Evolutionary conservation across 805 yeast genomes (phyloP).

Genomic region (Vanderwaltozyma tropicalis): DNA sequence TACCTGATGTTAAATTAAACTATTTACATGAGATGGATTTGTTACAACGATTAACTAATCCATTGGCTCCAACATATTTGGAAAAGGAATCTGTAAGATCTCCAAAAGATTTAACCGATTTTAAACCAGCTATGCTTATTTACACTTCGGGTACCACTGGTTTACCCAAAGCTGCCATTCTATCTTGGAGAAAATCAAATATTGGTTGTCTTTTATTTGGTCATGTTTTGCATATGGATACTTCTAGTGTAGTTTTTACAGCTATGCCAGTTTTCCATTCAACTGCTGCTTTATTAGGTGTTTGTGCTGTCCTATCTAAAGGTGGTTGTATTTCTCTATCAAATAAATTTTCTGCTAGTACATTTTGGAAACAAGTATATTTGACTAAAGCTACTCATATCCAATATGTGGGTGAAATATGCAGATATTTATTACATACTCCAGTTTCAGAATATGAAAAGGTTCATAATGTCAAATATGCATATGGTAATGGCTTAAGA

Average conservation of each 20-base stretch:
- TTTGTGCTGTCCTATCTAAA: conserved; percentile 51
- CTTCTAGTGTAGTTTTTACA: conserved; percentile 55
- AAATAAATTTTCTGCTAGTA: conserved; percentile 69
- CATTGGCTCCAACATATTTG: conserved; percentile 39
- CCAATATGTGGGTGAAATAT: conserved; percentile 92
- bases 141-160: conserved; percentile 96
- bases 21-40: conserved; percentile 45
- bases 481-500: conserved; percentile 86
- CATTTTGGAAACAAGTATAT: conserved; percentile 84
- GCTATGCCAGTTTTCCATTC: conserved; percentile 96
- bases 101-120: conserved; percentile 40
- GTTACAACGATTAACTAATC: conserved; percentile 30
- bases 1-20: conserved; percentile 35
- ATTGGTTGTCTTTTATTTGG: conserved; percentile 66
- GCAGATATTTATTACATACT: conserved; percentile 69
- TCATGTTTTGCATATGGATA: conserved; percentile 49
- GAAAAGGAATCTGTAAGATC: conserved; percentile 50
- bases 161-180: conserved; percentile 83
- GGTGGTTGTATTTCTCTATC: conserved; percentile 76
- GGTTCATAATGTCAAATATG: conserved; percentile 51
- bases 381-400: conserved; percentile 63
- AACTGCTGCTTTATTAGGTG: conserved; percentile 82
- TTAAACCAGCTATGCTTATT: conserved; percentile 58
- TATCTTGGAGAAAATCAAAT: conserved; percentile 80
- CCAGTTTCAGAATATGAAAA: conserved; percentile 56